phyloP scores from a whole-genome alignment of 225 moss, liverwort and hornwort genomes.

The Thuidium tamariscinum region DNA sequence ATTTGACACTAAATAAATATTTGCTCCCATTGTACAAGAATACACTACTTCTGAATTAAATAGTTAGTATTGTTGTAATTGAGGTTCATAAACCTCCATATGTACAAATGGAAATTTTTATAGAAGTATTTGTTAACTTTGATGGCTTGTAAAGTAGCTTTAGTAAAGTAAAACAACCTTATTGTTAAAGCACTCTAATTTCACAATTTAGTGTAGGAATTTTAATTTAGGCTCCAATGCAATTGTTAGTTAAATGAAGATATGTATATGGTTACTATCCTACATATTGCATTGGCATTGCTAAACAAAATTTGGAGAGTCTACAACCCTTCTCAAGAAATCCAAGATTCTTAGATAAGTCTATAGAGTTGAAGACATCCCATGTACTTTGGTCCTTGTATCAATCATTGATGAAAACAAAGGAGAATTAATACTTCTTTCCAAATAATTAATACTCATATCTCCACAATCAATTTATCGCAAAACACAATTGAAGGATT shows the following conservation, averaged over 20 bases:
- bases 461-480: neutral
- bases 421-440: neutral
- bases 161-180: fast-evolving
- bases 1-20: neutral
- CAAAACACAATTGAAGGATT: neutral
- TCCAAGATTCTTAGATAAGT: fast-evolving
- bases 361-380: neutral
- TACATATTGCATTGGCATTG: too few species aligned
- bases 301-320: neutral
- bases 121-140: neutral
- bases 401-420: neutral
- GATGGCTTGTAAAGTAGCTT: too few species aligned
- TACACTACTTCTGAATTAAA: neutral
- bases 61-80: neutral
- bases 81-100: fast-evolving
- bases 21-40: fast-evolving
- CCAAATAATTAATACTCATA: fast-evolving
- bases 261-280: fast-evolving
- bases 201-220: neutral
- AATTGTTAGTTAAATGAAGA: neutral
- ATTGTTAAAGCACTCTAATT: neutral
- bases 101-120: neutral
- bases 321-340: fast-evolving
- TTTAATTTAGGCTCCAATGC: neutral
- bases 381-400: fast-evolving